Conservation (phyloP, 192 early-diverging fungal genomes). For the Coemansia sp. region DNA sequence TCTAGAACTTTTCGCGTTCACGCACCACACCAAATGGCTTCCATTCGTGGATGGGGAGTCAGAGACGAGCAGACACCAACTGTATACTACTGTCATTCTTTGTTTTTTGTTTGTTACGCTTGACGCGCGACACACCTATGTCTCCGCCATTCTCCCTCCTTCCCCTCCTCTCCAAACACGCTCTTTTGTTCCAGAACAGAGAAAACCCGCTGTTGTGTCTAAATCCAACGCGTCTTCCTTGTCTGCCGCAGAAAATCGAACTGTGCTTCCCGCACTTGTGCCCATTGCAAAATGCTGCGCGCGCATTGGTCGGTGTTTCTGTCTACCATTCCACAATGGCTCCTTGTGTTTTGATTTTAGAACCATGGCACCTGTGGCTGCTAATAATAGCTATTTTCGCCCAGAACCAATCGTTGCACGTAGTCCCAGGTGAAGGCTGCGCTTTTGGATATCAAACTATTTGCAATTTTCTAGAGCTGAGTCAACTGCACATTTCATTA, state of each 20-base stretch:
- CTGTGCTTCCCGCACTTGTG: neutral
- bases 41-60: too few relatives aligned
- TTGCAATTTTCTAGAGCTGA: neutral
- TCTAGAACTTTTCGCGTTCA: neutral
- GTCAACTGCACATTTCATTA: neutral
- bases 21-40: neutral
- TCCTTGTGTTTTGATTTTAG: neutral
- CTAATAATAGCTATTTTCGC: too few relatives aligned
- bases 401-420: neutral
- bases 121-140: neutral
- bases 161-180: neutral
- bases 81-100: conserved; percentile 15
- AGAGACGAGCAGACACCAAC: neutral
- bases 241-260: neutral
- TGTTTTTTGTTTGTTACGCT: conserved; percentile 14
- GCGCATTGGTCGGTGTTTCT: neutral
- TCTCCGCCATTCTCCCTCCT: neutral
- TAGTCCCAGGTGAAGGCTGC: neutral
- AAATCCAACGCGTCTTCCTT: too few relatives aligned
- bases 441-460: neutral
- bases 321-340: neutral
- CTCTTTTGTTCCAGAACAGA: neutral
- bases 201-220: too few relatives aligned
- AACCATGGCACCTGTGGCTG: too few relatives aligned
- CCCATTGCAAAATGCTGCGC: neutral